Evolutionary conservation across 441 rosid genomes (phyloP).

Genomic region (Flueggea neowawraea): DNA sequence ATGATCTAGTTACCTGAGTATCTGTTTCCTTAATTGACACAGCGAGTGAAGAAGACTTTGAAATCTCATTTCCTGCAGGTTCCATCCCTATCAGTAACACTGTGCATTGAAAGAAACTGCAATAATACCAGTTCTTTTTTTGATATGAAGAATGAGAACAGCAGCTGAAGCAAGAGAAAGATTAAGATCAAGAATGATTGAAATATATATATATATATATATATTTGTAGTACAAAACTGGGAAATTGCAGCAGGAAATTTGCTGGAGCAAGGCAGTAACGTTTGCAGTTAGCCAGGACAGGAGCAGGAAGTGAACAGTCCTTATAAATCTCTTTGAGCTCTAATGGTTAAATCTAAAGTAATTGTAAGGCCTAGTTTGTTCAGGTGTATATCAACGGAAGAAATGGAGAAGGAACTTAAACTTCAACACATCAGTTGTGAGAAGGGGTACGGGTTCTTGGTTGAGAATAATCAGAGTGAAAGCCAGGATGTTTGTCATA

Average conservation of each 20-base stretch:
- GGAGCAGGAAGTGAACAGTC: background rate
- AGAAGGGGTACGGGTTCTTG: slow-evolving; percentile 46
- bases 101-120: background rate
- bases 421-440: slow-evolving; percentile 28
- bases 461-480: slow-evolving; percentile 54
- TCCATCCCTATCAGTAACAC: slow-evolving; percentile 22
- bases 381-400: background rate
- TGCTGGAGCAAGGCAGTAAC: background rate
- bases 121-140: too few relatives aligned
- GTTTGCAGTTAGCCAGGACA: background rate
- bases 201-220: background rate
- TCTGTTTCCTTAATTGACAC: slow-evolving; percentile 17
- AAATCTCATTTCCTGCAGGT: slow-evolving; percentile 26
- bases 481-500: slow-evolving; percentile 17
- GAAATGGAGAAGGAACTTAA: background rate
- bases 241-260: background rate
- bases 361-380: background rate
- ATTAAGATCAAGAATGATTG: background rate
- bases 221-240: background rate
- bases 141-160: too few relatives aligned
- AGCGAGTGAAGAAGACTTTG: slow-evolving; percentile 16
- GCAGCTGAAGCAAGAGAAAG: too few relatives aligned
- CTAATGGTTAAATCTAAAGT: background rate
- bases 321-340: background rate
- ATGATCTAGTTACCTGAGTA: slow-evolving; percentile 16